phyloP scores from a whole-genome alignment of 176 grass and related monocot genomes.

The Oryza glaberrima region DNA sequence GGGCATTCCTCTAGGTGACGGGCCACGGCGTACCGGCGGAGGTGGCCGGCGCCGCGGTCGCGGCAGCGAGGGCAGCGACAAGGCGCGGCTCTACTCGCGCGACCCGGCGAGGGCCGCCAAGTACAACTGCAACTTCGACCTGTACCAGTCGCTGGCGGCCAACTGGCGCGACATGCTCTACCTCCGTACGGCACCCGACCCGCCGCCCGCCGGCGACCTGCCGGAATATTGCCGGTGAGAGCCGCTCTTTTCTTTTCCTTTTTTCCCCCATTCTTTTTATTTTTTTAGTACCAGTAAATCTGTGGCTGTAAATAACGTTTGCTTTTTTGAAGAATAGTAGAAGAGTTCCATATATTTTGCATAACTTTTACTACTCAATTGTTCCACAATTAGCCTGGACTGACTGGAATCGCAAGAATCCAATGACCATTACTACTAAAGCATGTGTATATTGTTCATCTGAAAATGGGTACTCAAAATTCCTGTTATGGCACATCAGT shows the following conservation, averaged over 20 bases:
- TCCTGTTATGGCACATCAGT: not conserved
- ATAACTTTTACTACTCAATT: not conserved
- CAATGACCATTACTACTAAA: not conserved
- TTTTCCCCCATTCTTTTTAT: not conserved
- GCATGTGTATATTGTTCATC: not conserved
- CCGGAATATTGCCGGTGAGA: conserved; percentile 35
- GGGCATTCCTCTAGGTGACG: conserved; percentile 69
- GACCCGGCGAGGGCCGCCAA: conserved; percentile 48
- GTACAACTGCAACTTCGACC: conserved; percentile 68
- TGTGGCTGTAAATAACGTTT: not conserved
- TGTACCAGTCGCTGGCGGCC: conserved; percentile 45
- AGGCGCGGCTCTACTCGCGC: conserved; percentile 63
- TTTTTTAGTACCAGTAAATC: not conserved
- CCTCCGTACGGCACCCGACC: no score
- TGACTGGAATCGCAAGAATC: not conserved
- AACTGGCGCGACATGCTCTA: no score
- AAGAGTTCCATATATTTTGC: not conserved
- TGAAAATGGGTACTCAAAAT: not conserved
- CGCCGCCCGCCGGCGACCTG: conserved; percentile 20
- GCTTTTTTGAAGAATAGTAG: not conserved
- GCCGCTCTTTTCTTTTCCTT: not conserved
- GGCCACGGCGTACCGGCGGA: conserved; percentile 44
- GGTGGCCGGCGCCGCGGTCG: conserved; percentile 13
- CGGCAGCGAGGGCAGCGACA: conserved; percentile 39
- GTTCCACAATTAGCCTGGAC: not conserved